phyloP scores from a whole-genome alignment of 495 filamentous ascomycete genomes.

The Cercophora sp. region DNA sequence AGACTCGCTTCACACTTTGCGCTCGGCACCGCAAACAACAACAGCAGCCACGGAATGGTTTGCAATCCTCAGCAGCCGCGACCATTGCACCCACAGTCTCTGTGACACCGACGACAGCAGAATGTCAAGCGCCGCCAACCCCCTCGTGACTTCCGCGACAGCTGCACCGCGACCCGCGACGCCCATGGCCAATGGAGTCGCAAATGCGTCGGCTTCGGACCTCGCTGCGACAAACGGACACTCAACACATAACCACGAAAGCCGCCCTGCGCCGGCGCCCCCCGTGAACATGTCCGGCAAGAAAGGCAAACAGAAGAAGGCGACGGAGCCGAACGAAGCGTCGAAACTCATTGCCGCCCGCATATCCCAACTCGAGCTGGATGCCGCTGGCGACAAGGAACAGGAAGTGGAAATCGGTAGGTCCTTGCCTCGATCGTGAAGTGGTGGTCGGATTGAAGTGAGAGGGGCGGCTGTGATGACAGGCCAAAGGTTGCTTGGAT shows the following conservation, averaged over 20 bases:
- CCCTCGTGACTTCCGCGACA: constrained; percentile 25
- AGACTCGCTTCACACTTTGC: background rate
- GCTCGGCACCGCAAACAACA: background rate
- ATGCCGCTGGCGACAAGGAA: constrained; percentile 89
- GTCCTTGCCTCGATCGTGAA: constrained; percentile 36
- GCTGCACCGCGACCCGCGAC: constrained; percentile 25
- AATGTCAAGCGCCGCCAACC: constrained; percentile 28
- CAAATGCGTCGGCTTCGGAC: constrained; percentile 21
- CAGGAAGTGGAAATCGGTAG: constrained; percentile 94
- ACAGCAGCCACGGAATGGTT: constrained; percentile 11
- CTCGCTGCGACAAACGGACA: constrained; percentile 32
- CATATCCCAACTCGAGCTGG: constrained; percentile 91
- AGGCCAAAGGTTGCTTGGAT: no score
- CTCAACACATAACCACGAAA: constrained; percentile 33
- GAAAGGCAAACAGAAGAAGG: constrained; percentile 68
- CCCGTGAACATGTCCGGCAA: constrained; percentile 43
- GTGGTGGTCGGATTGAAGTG: background rate
- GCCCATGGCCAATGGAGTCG: constrained; percentile 25
- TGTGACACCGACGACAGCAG: background rate
- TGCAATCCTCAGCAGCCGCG: constrained; percentile 3
- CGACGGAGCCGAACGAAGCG: constrained; percentile 75
- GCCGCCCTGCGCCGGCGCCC: constrained; percentile 39
- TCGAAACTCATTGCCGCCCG: constrained; percentile 87
- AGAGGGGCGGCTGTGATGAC: no score
- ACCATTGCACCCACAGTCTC: background rate